Base-by-base conservation (phyloP, 371 early-diverging fungal genomes). In the Aphelidium insulamus region DNA sequence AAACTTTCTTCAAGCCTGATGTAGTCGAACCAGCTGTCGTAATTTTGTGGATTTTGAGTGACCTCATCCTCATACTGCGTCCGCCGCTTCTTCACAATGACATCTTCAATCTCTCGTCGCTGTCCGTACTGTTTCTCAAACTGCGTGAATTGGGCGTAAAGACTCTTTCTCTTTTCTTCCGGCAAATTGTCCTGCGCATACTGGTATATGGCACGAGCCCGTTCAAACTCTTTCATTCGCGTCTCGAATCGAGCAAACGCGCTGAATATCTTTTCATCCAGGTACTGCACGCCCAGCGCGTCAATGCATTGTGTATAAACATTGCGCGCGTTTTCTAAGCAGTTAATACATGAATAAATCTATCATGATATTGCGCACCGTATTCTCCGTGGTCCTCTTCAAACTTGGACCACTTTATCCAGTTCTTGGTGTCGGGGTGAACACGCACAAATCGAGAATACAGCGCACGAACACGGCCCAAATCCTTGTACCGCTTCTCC, bases 41-140 rank as follows among this genome's bases (percentile, higher is more conserved):
- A 92, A 47, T 92, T 85, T 23, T 71, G 66, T 8, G 85, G 68
- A 37, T 77, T 82, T 3, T 46, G 46, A 33, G 62, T 61, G 19
- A 92, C 49, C 33, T 77, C 77, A 33, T 77, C 72, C 45, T 87
- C 86, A 48, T 92, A 94, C 37, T 85, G 72, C 22, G 71, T 56
- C 22, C 92, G 59, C 36, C 91, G 66, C 52, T 86, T 86, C 28
- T 66, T 62, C 16, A 77, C 54, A 3, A 94, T 77, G 1, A 86
- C 91, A 37, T 69, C 65, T 46, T 92, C 92, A 33, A 88, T 82
- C 10, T 74, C 84, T 11, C 75, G 72, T 39, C 61, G 60, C 30
- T 70, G 78, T 23, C 97, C 97, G 46, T 65, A 73, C 49, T 87
- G 88, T 50, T 94, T 91, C 54, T 95, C 94, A 47, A 95, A 95